Evolutionary conservation across 2,329 filamentous ascomycete species (phyloP).

Genomic region (Diaporthe humulicola): DNA sequence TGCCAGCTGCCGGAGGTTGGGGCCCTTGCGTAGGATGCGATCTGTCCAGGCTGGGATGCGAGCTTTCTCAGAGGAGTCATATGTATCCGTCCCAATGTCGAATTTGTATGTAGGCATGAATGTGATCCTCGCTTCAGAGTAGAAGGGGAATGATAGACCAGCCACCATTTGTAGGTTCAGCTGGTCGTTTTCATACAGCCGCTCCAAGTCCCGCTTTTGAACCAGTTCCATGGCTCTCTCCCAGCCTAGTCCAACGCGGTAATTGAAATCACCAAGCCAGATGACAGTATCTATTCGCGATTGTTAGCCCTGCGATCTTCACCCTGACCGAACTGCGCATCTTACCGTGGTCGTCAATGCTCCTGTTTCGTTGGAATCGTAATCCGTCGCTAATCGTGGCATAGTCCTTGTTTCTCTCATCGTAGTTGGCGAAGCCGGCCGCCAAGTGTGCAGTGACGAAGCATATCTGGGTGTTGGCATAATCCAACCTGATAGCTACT

Average conservation of each 20-base stretch:
- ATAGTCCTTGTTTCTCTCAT: slow-evolving; percentile 95
- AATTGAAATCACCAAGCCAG: slow-evolving; percentile 99
- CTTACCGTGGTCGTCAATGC: slow-evolving; percentile 89
- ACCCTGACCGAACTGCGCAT: background rate
- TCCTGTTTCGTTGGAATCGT: slow-evolving; percentile 89
- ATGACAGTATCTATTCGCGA: slow-evolving; percentile 75
- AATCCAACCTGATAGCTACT: slow-evolving; percentile 95
- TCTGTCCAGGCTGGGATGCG: slow-evolving; percentile 98
- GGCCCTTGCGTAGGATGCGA: slow-evolving; percentile 88
- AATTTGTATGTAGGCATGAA: slow-evolving; percentile 98
- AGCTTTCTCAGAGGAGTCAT: slow-evolving; percentile 96
- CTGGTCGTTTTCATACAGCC: slow-evolving; percentile 93
- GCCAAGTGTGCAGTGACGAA: slow-evolving; percentile 97
- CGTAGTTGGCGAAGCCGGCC: slow-evolving; percentile 95
- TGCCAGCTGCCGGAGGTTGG: slow-evolving; percentile 83
- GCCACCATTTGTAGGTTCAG: slow-evolving; percentile 97
- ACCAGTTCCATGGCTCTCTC: slow-evolving; percentile 84
- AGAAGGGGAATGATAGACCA: slow-evolving; percentile 89
- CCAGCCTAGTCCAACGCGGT: slow-evolving; percentile 87
- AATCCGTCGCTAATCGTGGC: slow-evolving; percentile 88
- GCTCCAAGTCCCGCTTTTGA: slow-evolving; percentile 78
- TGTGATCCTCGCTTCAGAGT: slow-evolving; percentile 88
- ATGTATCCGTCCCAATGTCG: slow-evolving; percentile 87
- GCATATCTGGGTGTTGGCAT: slow-evolving; percentile 91
- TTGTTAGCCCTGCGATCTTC: slow-evolving; percentile 43